These are phyloP conservation scores for Lagenidium giganteum DNA, from an alignment of 352 stramenopile species.

Conservation along the genomic window DNA sequence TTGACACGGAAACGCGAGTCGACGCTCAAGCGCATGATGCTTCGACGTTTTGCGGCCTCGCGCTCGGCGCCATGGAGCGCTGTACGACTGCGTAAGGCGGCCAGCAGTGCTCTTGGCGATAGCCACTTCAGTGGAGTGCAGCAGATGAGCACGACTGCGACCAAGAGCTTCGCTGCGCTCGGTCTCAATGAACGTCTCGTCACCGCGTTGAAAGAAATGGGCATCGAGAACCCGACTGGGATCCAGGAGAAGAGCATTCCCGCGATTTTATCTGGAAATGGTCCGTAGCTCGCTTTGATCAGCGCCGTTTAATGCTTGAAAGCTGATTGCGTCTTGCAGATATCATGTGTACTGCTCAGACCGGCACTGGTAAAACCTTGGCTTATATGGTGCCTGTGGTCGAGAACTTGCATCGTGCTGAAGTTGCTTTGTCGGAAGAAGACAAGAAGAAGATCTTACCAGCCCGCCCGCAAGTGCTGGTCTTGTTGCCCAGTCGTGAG, in stretches of 20 bases:
- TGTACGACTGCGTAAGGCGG: too few relatives aligned
- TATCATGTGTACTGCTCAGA: slow-evolving; percentile 28
- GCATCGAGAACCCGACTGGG: slow-evolving; percentile 15
- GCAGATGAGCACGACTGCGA: too few relatives aligned
- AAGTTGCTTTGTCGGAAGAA: slow-evolving; percentile 25
- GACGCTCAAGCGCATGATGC: too few relatives aligned
- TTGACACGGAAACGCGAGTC: too few relatives aligned
- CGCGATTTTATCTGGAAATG: slow-evolving; percentile 19
- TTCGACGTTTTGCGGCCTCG: too few relatives aligned
- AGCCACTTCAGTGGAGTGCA: too few relatives aligned
- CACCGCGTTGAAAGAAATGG: slow-evolving; percentile 17
- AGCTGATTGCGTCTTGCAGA: slow-evolving; percentile 3
- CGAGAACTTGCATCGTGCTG: slow-evolving; percentile 20
- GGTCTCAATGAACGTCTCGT: slow-evolving; percentile 15
- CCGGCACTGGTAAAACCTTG: slow-evolving; percentile 31
- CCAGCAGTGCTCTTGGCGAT: too few relatives aligned
- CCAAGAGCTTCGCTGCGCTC: slow-evolving; percentile 18
- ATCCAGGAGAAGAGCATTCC: slow-evolving; percentile 24
- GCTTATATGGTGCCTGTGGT: slow-evolving; percentile 25
- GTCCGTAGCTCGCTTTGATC: slow-evolving; percentile 1
- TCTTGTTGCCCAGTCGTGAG: slow-evolving; percentile 66
- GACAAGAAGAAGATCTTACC: slow-evolving; percentile 17
- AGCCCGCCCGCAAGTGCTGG: slow-evolving; percentile 38
- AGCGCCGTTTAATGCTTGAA: slow-evolving; percentile 3
- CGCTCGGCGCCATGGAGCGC: too few relatives aligned